These are phyloP conservation scores for Angophora floribunda DNA, from an alignment of 345 rosid species.

Conservation along the genomic window DNA sequence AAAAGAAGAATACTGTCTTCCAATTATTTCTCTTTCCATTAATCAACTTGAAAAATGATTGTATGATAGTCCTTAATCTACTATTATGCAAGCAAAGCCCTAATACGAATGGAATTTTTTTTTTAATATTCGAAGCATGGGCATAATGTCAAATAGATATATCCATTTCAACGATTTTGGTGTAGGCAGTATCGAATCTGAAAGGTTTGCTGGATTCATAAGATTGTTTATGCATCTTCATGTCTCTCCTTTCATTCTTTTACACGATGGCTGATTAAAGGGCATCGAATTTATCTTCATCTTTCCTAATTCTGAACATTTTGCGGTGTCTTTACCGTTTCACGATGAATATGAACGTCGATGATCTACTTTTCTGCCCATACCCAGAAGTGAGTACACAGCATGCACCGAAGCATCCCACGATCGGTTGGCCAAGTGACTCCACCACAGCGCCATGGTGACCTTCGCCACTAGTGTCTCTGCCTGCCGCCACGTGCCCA, in stretches of 20 bases:
- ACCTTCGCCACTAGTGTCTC: conserved; percentile 34
- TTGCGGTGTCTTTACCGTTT: neutral
- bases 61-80: no score
- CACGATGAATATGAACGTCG: neutral
- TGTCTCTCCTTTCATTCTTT: neutral
- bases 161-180: no score
- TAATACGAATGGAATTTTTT: no score
- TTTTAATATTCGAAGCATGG: no score
- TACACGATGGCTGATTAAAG: neutral
- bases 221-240: neutral
- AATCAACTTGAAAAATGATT: no score
- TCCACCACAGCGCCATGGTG: conserved; percentile 33
- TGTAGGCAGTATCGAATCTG: neutral
- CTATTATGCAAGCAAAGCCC: no score
- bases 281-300: no score
- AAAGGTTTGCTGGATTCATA: neutral
- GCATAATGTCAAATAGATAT: no score
- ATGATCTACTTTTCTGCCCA: neutral
- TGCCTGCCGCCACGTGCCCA: conserved; percentile 31
- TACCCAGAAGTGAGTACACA: neutral
- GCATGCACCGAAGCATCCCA: neutral
- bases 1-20: no score
- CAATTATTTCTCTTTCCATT: no score
- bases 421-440: conserved; percentile 31
- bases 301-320: no score